Conservation (phyloP, 495 filamentous ascomycete genomes). For the Parathielavia hyrcaniae region DNA sequence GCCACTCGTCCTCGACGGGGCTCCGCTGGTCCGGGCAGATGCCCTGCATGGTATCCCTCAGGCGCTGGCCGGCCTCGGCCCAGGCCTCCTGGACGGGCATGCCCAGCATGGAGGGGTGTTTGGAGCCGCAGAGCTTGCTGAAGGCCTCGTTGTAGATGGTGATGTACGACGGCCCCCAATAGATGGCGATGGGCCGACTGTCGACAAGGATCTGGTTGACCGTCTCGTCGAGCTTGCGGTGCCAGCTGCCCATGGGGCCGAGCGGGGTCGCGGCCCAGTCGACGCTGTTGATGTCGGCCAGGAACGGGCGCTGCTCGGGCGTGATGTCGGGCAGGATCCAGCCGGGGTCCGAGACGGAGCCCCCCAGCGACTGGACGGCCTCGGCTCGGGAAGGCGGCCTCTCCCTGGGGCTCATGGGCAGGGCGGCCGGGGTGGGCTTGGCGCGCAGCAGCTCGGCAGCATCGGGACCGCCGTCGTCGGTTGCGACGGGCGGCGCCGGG, state of each 20-base stretch:
- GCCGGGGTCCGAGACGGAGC: conserved; percentile 25
- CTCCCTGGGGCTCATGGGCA: conserved; percentile 8
- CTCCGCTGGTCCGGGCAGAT: conserved; percentile 22
- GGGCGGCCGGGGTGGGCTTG: conserved; percentile 14
- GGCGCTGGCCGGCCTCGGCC: conserved; percentile 29
- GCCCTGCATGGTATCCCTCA: conserved; percentile 31
- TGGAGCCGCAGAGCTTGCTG: conserved; percentile 35
- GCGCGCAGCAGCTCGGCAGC: no score
- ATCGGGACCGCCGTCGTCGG: no score
- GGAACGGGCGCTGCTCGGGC: conserved; percentile 32
- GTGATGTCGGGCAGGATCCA: conserved; percentile 31
- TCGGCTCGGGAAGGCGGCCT: conserved; percentile 16
- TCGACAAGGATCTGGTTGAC: conserved; percentile 57
- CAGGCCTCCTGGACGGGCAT: conserved; percentile 36
- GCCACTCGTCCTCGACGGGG: conserved; percentile 35
- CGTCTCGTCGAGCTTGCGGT: conserved; percentile 50
- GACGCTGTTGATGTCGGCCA: conserved; percentile 30
- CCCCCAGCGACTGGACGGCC: conserved; percentile 21
- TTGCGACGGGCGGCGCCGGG: neutral
- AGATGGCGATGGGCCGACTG: conserved; percentile 56
- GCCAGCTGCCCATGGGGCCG: conserved; percentile 56
- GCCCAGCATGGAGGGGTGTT: conserved; percentile 36
- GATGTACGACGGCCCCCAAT: conserved; percentile 42
- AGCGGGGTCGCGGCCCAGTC: conserved; percentile 57
- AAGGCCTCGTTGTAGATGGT: conserved; percentile 44